Base-by-base conservation (phyloP, 495 filamentous ascomycete genomes). In the Penicillium verhagenii region DNA sequence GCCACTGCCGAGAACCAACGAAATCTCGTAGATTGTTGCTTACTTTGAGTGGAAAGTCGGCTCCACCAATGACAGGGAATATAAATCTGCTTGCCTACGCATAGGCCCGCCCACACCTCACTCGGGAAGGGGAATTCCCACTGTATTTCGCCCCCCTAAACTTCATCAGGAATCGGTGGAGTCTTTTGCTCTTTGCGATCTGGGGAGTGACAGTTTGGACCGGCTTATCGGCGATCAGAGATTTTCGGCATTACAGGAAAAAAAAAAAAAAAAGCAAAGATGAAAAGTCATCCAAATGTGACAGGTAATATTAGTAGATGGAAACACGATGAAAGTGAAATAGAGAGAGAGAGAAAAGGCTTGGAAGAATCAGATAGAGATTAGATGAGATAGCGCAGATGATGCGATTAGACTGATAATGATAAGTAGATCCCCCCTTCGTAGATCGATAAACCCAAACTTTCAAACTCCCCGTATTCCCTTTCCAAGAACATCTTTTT, bases 101-200 rank as follows among this genome's bases (percentile, higher is more conserved):
- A 60, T 26, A 35, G 61, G 40, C 50, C 58, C 64, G 50, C 57
- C 45, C 43, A 4, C 11, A 23, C 42, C 69, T 55, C 40, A 38
- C 51, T 56, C 56, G 53, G 70, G 68, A 63, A 70, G 57, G 70
- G 58, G 55, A 18, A 53, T 61, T 53, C 50, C 66, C 62, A 60
- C 54, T 47, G 35, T 53, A 53, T 57, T 61, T 51, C 37, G 35
- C 49, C 16, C 19, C 40, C 43, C 65, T 68, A 75, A 58, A 59
- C 70, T 60, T 31, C 49, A 67, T 64, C 44, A 53, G 65, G 65
- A 52, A 31, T 59, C 51, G 61, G 69, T 75, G 72, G 72, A 67
- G 63, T 59, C 39, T 50, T 23, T 31, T 37, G 19, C 45, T 52
- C 54, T 51, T 56, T 65, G 54, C 60, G 59, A 72, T 75, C 69